Base-by-base conservation (phyloP, 768 basidiomycete species). In the Dendrothele bispora region DNA sequence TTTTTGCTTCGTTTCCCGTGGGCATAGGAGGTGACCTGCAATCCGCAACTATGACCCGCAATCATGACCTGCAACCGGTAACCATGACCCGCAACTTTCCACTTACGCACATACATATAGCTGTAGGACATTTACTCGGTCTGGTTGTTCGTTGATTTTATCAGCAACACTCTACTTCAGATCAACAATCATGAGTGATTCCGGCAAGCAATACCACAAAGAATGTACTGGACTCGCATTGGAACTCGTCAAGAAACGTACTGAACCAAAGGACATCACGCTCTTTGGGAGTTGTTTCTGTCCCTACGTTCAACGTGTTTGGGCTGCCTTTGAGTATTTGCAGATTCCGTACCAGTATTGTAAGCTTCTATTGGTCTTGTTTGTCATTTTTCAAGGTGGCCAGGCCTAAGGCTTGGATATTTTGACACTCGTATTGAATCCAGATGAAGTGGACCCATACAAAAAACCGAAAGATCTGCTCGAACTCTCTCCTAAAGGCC, bases 371-470 rank as follows among this genome's bases (percentile, higher is more conserved):
- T n/a, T n/a, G n/a, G n/a, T n/a, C n/a, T n/a, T n/a, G n/a, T n/a
- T n/a, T n/a, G n/a, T n/a, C n/a, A n/a, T 20, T 26, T 28, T 37
- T 42, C 39, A 24, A 8, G 6, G 8, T n/a, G 8, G 37, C 20
- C 37, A 11, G 8, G 37, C 11, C 11, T 10, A 20, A 11, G n/a
- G n/a, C 18, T 10, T 10, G 10, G 8, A 20, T 39, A 20, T 8
- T 12, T 39, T 39, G n/a, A 40, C 39, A n/a, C n/a, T n/a, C n/a
- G n/a, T n/a, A n/a, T n/a, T 40, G 20, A n/a, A 40, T 22, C 39
- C 50, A 89, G 88, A 85, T 55, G 88, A 90, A 64, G 85, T 89
- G 24, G 85, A 90, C 63, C 86, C 88, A 17, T 91, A 91, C 70
- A 82, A 82, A 66, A 93, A 91, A 55, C 87, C 90, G 0, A 63